Conservation (phyloP, 2,329 filamentous ascomycete species). For the Colletotrichum truncatum region DNA sequence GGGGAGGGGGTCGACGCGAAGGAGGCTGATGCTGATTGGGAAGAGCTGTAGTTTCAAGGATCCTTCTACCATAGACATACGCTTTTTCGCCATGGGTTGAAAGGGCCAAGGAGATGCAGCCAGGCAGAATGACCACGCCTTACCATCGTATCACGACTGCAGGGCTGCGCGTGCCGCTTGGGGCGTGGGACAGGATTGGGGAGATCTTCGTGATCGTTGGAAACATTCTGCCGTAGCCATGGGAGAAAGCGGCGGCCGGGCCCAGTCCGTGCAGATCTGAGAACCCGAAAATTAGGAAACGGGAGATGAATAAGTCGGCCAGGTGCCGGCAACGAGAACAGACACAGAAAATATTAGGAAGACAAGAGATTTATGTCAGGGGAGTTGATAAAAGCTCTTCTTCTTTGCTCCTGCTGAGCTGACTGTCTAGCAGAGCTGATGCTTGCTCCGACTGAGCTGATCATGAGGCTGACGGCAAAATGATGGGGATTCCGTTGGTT, state of each 20-base stretch:
- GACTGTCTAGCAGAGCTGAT: not conserved
- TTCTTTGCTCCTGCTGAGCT: not conserved
- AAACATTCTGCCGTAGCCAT: conserved; percentile 24
- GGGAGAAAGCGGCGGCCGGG: conserved; percentile 21
- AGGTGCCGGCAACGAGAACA: not conserved
- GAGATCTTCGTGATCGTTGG: conserved; percentile 18
- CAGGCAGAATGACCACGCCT: not conserved
- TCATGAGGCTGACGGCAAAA: not conserved
- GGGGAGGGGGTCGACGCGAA: not conserved
- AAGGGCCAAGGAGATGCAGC: not conserved
- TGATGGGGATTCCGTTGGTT: not conserved
- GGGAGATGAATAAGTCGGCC: not conserved
- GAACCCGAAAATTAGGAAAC: conserved; percentile 8
- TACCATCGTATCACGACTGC: conserved; percentile 12
- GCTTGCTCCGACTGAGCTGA: not conserved
- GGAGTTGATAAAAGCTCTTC: not conserved
- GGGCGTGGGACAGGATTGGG: conserved; percentile 8
- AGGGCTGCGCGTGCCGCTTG: conserved; percentile 14
- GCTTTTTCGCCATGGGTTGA: not conserved
- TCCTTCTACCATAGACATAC: conserved; percentile 22
- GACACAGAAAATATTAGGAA: too few relatives aligned
- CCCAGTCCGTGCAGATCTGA: conserved; percentile 29
- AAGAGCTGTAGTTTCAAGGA: conserved; percentile 16
- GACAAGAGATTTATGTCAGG: not conserved
- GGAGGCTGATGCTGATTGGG: conserved; percentile 26